Evolutionary conservation across 2,329 filamentous ascomycete genomes (phyloP).

Genomic region (Aspergillus novofumigatus): DNA sequence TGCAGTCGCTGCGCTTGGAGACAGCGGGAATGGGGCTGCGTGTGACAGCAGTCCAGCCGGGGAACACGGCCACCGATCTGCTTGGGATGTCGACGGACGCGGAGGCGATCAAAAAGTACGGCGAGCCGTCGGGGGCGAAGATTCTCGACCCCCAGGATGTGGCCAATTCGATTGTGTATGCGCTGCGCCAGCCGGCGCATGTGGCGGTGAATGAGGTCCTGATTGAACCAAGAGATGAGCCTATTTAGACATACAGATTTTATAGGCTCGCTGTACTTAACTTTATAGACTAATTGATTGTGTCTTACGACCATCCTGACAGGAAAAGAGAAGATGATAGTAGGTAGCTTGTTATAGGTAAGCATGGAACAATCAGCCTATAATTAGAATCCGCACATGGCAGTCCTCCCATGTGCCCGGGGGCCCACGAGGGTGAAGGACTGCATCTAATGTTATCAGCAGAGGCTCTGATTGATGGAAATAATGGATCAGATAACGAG

Average conservation of each 20-base stretch:
- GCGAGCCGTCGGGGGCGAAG: constrained; percentile 69
- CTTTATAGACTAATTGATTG: not conserved
- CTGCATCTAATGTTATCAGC: too few species aligned
- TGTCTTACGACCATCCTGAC: too few species aligned
- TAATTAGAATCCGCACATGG: too few species aligned
- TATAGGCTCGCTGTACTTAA: not conserved
- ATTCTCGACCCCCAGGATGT: constrained; percentile 71
- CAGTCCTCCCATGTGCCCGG: too few species aligned
- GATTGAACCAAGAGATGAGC: constrained; percentile 73
- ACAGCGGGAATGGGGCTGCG: constrained; percentile 69
- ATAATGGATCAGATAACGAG: too few species aligned
- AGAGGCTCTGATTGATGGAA: too few species aligned
- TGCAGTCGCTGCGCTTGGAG: constrained; percentile 71
- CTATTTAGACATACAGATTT: constrained; percentile 48
- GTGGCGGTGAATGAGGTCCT: constrained; percentile 77
- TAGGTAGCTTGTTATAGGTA: too few species aligned
- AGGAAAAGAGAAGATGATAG: too few species aligned
- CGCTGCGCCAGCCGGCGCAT: constrained; percentile 68
- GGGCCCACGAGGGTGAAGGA: too few species aligned
- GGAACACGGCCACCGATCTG: constrained; percentile 70
- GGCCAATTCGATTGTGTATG: constrained; percentile 68
- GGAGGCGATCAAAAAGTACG: constrained; percentile 75
- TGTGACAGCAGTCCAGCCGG: constrained; percentile 72
- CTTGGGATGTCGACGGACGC: constrained; percentile 69
- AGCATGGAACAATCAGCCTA: too few species aligned